Evolutionary conservation across 495 filamentous ascomycete genomes (phyloP).

Genomic region (Aspergillus leporis): DNA sequence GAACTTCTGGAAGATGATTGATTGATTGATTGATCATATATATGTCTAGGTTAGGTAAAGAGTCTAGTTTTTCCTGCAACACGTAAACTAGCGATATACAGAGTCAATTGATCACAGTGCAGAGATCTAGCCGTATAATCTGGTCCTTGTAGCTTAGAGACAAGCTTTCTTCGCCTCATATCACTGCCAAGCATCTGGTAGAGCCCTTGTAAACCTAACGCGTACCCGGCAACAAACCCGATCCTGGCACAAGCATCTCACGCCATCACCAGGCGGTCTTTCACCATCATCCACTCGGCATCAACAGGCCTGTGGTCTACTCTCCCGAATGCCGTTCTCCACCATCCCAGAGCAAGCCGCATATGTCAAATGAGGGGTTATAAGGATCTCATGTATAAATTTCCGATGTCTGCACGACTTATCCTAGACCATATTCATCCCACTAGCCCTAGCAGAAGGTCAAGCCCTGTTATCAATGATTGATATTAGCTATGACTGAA

Average conservation of each 20-base stretch:
- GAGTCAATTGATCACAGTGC: no score
- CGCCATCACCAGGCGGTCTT: background rate
- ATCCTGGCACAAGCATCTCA: background rate
- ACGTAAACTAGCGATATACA: no score
- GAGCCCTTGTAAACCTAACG: no score
- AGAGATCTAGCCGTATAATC: no score
- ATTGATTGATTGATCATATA: constrained; percentile 9
- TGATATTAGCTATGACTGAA: background rate
- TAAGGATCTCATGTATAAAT: background rate
- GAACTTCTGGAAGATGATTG: constrained; percentile 80
- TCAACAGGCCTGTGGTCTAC: background rate
- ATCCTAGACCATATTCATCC: background rate
- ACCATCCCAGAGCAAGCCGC: background rate
- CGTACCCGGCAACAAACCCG: background rate
- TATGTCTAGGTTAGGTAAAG: no score
- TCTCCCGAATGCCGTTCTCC: background rate
- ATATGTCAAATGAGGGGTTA: background rate
- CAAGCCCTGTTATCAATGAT: background rate
- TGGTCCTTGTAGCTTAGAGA: no score
- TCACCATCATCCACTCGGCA: background rate
- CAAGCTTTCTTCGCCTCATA: no score
- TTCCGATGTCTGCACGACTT: background rate
- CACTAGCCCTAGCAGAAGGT: background rate
- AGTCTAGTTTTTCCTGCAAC: no score
- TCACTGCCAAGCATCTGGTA: no score